Base-by-base conservation (phyloP, 331 rosid genomes). In the Rhamnella rubrinervis region DNA sequence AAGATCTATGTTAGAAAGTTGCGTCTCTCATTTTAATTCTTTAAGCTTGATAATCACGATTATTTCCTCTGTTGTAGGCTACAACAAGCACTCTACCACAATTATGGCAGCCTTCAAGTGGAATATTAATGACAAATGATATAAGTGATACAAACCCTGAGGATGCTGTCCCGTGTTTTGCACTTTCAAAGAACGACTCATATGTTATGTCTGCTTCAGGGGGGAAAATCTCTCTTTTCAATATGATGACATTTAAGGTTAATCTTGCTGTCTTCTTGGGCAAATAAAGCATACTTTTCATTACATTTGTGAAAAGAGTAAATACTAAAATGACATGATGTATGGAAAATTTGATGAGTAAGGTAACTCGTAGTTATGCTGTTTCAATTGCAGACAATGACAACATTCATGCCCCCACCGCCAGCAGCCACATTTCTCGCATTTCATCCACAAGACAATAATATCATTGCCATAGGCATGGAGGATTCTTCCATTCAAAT, bases 231-330 rank as follows among this genome's bases (percentile, higher is more conserved):
- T 95, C 99, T 74, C 80, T 95, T 47, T 95, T 95, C 89, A 95
- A 95, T 81, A 95, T 95, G 99, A 95, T 95, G 99, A 95, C 99
- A n/a, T 95, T 95, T 83, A 91, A 87, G 99, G 99, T 88, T 83
- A 21, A 65, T 73, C 55, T 66, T 70, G 65, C 55, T 73, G 56
- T 66, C 35, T 28, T 61, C 37, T 70, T 58, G 44, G 23, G 20
- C 59, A 53, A 53, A 56, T 71, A 16, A 18, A 59, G 59, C n/a
- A 40, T 46, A 13, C 50, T 66, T 41, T 41, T 56, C 51, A 35
- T 52, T 13, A 65, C 18, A 55, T 55, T 53, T 25, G 49, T 44
- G 2, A 11, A 9, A 55, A 4, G 63, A 55, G 38, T 35, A 20
- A 15, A 39, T 23, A 55, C 63, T 55, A 31, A 23, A 21, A 18